Evolutionary conservation across 78 protist genomes (phyloP).

Genomic region (Dictyostelium purpureum): DNA sequence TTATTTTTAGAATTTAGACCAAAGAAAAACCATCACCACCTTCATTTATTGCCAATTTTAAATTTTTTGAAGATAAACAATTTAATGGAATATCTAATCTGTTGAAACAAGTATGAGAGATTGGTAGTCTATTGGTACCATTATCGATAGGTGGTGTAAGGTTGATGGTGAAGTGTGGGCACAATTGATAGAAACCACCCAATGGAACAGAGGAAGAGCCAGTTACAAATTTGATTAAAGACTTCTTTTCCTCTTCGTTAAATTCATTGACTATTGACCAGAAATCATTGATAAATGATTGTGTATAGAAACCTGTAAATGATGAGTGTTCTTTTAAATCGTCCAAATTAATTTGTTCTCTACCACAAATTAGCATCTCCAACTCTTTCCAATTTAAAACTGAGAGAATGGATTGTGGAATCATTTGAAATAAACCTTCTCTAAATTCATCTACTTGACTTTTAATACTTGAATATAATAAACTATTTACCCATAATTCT

Average conservation of each 20-base stretch:
- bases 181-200: constrained; percentile 73
- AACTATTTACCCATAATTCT: constrained; percentile 32
- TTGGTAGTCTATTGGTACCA: constrained; percentile 27
- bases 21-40: constrained; percentile 49
- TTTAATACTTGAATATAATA: constrained; percentile 25
- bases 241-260: constrained; percentile 34
- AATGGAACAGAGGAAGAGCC: constrained; percentile 54
- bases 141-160: constrained; percentile 3
- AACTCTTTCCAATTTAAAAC: constrained; percentile 62
- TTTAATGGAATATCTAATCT: constrained; percentile 49
- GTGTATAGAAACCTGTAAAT: constrained; percentile 39
- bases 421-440: constrained; percentile 50
- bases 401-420: constrained; percentile 25
- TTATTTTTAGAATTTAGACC: neutral
- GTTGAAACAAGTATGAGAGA: constrained; percentile 77
- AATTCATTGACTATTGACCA: constrained; percentile 39
- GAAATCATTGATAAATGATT: constrained; percentile 6
- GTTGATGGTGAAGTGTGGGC: constrained; percentile 66
- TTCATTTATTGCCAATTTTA: constrained; percentile 37
- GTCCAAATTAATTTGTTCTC: constrained; percentile 21
- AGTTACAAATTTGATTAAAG: constrained; percentile 56
- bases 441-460: constrained; percentile 51
- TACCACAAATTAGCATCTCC: constrained; percentile 44
- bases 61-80: neutral
- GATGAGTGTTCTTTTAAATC: constrained; percentile 37